phyloP scores from a whole-genome alignment of 2,329 filamentous ascomycete species.

The Curvularia eragrostidis region DNA sequence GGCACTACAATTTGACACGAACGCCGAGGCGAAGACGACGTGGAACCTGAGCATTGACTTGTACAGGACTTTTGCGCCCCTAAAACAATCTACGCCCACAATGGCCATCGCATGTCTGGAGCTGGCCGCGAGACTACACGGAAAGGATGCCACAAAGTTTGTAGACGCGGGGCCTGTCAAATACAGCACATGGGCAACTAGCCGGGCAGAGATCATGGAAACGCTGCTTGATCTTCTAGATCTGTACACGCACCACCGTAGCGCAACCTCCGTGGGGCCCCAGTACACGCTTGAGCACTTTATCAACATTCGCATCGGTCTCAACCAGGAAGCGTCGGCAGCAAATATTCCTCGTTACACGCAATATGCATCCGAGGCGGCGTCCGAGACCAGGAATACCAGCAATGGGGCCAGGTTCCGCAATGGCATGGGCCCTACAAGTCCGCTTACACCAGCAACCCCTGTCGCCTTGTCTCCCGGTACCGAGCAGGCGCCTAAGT shows the following conservation, averaged over 20 bases:
- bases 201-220: conserved; percentile 62
- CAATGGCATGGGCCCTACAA: conserved; percentile 46
- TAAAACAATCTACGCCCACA: conserved; percentile 87
- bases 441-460: conserved; percentile 52
- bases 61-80: conserved; percentile 89
- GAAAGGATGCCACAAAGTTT: conserved; percentile 60
- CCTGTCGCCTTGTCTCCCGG: conserved; percentile 54
- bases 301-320: conserved; percentile 82
- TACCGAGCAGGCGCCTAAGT: conserved; percentile 42
- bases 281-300: conserved; percentile 77
- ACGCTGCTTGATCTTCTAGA: conserved; percentile 90
- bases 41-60: conserved; percentile 87
- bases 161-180: conserved; percentile 53
- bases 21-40: conserved; percentile 68
- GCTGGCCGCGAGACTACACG: conserved; percentile 74
- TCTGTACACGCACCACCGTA: conserved; percentile 84
- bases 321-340: conserved; percentile 81
- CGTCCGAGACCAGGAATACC: conserved; percentile 19
- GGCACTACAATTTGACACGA: conserved; percentile 61
- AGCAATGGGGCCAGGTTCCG: conserved; percentile 38
- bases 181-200: conserved; percentile 56
- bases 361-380: conserved; percentile 44
- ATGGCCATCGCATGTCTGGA: conserved; percentile 85
- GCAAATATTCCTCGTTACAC: conserved; percentile 68
- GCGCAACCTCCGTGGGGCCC: conserved; percentile 75